Base-by-base conservation (phyloP, 257 asterid species). In the Sherardia arvensis region DNA sequence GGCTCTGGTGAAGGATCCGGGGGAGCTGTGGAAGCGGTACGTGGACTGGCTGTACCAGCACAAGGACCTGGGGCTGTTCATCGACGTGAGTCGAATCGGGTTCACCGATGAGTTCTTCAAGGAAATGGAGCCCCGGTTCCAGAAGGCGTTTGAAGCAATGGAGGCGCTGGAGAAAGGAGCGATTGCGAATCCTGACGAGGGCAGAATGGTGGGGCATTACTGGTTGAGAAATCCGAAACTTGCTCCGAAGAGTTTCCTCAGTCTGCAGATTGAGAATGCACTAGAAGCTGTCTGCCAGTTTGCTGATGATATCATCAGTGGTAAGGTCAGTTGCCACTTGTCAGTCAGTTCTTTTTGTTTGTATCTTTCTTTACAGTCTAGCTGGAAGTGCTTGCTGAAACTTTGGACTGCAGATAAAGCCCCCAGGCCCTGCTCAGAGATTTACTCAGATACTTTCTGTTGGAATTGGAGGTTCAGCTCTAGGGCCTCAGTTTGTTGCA, bases 381-480 rank as follows among this genome's bases (percentile, higher is more conserved):
- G 36, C 49, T 69, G 62, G 12, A 70, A 43, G 17, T 43, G 51
- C 51, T 43, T 43, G 17, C 21, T 15, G 51, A n/a, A 43, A 43
- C 3, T 43, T 43, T 43, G 51, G 17, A 61, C 51, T 74, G 79
- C 95, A 93, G 99, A 80, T 93, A 74, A 84, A 71, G 67, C 88
- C 99, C 64, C 97, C 96, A 12, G 28, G 43, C 21, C 68, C 74
- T 23, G 91, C 66, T n/a, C 69, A 72, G 21, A 71, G 61, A 32
- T 93, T 93, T 78, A 90, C 96, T 0, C 99, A 93, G 77, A 80
- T 93, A 61, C 99, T 93, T 77, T 90, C 96, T 20, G 87, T 93
- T 55, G 99, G 97, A 61, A 90, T 93, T 70, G 99, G 99, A 58
- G 99, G 99, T 76, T 93, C 99, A 33, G 97, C 99, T 69, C 95